Conservation (phyloP, 441 rosid genomes). For the Populus hybrid region DNA sequence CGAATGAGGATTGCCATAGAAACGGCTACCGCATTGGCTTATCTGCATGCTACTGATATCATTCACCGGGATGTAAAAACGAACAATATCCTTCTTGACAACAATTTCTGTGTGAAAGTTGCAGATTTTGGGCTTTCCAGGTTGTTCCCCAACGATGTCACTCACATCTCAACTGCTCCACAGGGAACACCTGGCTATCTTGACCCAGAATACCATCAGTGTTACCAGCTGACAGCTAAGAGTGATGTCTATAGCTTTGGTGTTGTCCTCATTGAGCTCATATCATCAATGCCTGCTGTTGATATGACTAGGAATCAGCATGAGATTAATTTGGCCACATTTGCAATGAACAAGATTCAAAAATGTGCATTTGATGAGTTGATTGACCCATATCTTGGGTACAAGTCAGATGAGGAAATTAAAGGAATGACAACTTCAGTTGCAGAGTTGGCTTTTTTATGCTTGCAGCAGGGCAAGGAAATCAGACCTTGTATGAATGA, state of each 20-base stretch:
- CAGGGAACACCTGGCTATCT: conserved; percentile 86
- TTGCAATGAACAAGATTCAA: conserved; percentile 63
- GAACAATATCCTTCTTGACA: conserved; percentile 63
- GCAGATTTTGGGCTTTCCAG: conserved; percentile 76
- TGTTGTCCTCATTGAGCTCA: conserved; percentile 70
- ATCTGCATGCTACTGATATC: conserved; percentile 67
- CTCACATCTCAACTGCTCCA: conserved; percentile 74
- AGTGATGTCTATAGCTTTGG: conserved; percentile 89
- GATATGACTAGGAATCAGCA: conserved; percentile 53
- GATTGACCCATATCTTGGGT: conserved; percentile 56
- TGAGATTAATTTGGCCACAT: conserved; percentile 63
- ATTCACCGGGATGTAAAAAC: conserved; percentile 78
- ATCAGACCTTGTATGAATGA: conserved; percentile 72
- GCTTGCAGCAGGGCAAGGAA: conserved; percentile 63
- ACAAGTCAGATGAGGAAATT: conserved; percentile 32
- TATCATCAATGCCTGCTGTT: conserved; percentile 74
- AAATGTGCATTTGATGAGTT: conserved; percentile 42
- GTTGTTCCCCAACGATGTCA: conserved; percentile 49
- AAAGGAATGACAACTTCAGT: conserved; percentile 50
- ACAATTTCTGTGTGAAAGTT: conserved; percentile 52
- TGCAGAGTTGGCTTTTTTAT: conserved; percentile 63
- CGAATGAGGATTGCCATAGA: conserved; percentile 70
- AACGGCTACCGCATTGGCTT: conserved; percentile 66
- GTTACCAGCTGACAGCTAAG: conserved; percentile 62
- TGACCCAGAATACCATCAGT: conserved; percentile 66